A percentile compares a stretch with the other conserved stretches of the same genome.
These are phyloP conservation scores for Aspergillus japonicus DNA, from an alignment of 2,329 filamentous ascomycete species.

Conservation along the genomic window DNA sequence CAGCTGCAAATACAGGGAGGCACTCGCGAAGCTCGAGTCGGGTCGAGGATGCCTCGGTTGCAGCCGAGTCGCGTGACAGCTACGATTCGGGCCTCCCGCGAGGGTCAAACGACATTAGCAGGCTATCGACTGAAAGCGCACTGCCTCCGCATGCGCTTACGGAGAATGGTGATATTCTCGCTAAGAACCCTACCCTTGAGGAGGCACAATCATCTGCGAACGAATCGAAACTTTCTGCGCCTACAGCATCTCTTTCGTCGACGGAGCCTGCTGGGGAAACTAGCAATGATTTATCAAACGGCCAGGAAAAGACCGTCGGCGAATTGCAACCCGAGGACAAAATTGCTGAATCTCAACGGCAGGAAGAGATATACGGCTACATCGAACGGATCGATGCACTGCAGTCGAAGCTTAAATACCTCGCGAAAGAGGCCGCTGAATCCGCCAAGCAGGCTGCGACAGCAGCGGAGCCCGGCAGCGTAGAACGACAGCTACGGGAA, in stretches of 20 bases:
- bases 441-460: conserved; percentile 67
- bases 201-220: background rate
- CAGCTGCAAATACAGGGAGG: conserved; percentile 24
- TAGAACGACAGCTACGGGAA: conserved; percentile 78
- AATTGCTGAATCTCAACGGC: conserved; percentile 58
- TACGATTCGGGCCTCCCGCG: conserved; percentile 28
- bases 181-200: background rate
- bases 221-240: background rate
- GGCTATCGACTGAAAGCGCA: conserved; percentile 14
- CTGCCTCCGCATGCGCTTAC: background rate
- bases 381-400: conserved; percentile 89
- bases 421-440: conserved; percentile 76
- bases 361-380: conserved; percentile 80
- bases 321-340: conserved; percentile 53
- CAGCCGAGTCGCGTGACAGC: conserved; percentile 26
- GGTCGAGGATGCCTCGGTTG: conserved; percentile 13
- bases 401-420: conserved; percentile 84
- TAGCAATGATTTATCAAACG: conserved; percentile 21
- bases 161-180: background rate
- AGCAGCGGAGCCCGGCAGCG: conserved; percentile 62
- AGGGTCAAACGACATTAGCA: conserved; percentile 27
- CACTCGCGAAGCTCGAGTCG: conserved; percentile 10
- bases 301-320: conserved; percentile 48
- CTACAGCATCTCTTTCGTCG: conserved; percentile 18
- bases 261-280: conserved; percentile 18